Evolutionary conservation across 805 yeast genomes (phyloP), one percentile per base, ranked within the genome.

Genomic region (Wickerhamiella shivajii): DNA sequence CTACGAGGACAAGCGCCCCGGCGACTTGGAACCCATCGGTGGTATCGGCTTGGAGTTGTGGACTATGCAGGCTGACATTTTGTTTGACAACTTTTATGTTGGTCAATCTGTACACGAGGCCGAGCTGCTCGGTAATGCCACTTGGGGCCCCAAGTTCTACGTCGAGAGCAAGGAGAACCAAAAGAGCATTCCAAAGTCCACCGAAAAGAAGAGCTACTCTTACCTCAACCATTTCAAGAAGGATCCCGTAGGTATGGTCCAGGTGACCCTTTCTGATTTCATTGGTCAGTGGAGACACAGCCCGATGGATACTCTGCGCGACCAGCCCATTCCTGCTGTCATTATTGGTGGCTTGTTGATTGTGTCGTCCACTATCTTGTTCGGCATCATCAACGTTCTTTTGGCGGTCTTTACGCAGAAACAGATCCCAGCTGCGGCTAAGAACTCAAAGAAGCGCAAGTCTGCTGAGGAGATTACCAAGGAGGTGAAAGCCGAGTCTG

Each of bases 91-190:
- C 57, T 70, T 84, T 40, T 85, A 84, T 52, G 53, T 84, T 40
- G 95, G 95, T 19, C 85, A 80, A 50, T 71, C 79, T 2, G 60
- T 84, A n/a, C 61, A 59, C 24, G 94, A 84, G 49, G 95, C 95
- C 9, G 94, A 85, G 59, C 37, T 50, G 7, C 62, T 84, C 43
- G 96, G 95, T 20, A 84, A 85, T 51, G 54, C 58, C 6, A 83
- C 95, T 0, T 84, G 69, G 53, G 44, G 55, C 21, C 59, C 56
- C 32, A 60, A 60, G 52, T 41, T 38, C 35, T 45, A 40, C 24
- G 39, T 51, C 31, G 66, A 61, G 45, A 14, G 21, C 18, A 40
- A 27, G 27, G 47, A 52, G 37, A 33, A 36, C 29, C 42, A 44
- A 13, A 43, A 41, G 15, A 34, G 27, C 11, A 45, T 46, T 18